Base-by-base conservation (phyloP, 495 filamentous ascomycete species). In the Penicillium egyptiacum region DNA sequence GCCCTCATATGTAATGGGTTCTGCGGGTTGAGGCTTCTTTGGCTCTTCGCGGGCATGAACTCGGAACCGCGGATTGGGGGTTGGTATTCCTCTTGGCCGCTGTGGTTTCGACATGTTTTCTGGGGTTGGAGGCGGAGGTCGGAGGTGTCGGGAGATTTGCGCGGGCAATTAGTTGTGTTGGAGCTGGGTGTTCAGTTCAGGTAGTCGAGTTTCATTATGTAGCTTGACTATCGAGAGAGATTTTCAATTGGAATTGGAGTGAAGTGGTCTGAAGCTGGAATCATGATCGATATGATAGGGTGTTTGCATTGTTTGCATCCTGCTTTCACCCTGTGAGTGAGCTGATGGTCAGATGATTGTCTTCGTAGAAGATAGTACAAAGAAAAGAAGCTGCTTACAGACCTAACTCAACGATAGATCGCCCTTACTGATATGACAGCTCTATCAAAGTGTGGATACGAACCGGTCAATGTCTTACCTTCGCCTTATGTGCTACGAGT, bases 241-340 rank as follows among this genome's bases (percentile, higher is more conserved):
- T 14, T 37, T n/a, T 5, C 22, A n/a, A 11, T 35, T 35, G 31
- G 11, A 46, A 45, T 47, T 26, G 20, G 30, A 46, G 42, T 8
- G 40, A 46, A 33, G 49, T 22, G 3, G 41, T 39, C 20, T 39
- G 8, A 2, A 44, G n/a, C 35, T n/a, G 30, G 47, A 57, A 50
- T 30, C 7, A 14, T 25, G 46, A 28, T 57, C 53, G 42, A 57
- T 57, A 31, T 46, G 49, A 58, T 56, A 37, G 17, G 23, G 14
- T 30, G 61, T 64, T 64, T 64, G 61, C 50, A 64, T 10, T 58
- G 61, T 64, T 64, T 64, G 61, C 53, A 55, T 4, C 8, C 19
- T 22, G 19, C 5, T 3, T 37, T 39, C n/a, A 9, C 7, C 7
- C 33, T 14, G 4, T 16, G 35, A 37, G 33, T n/a, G 33, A 14